Evolutionary conservation across 2,329 filamentous ascomycete genomes (phyloP), one percentile per base, ranked within the genome.

Genomic region (Claviceps spartinae): DNA sequence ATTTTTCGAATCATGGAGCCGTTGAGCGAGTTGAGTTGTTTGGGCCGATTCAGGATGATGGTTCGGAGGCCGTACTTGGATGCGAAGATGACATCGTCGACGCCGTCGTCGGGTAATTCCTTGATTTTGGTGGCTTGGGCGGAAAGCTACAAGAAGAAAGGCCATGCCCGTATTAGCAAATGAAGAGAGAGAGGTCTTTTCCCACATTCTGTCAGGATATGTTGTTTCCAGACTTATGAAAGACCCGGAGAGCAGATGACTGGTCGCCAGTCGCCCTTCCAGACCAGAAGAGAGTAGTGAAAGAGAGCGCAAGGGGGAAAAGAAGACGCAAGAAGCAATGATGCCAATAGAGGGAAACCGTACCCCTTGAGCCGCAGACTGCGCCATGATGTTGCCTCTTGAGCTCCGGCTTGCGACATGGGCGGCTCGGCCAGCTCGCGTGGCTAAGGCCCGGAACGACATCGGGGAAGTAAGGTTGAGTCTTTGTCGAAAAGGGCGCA

Each of bases 1-100:
- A 98, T 97, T 73, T 98, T 97, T 62, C 87, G 81, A 56, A 85
- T 86, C 94, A 98, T 98, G 53, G 90, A 96, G 50, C 77, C 86
- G 67, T 94, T 90, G 59, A 98, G 81, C 26, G 91, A 86, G 71
- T 98, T 97, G 66, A 89, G 78, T 73, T 96, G 95, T 64, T 79
- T 77, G 5, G 91, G 93, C 54, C 93, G 83, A 74, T 98, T 98
- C 60, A 98, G 85, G 72, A 95, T 86, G 63, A 98, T 83, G 60
- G 85, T 89, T 56, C 93, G 87, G 49, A 97, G 79, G 57, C 93
- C 93, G 69, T 93, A 95, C 61, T 85, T 77, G 64, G 82, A 88
- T 69, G 82, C 82, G 77, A 98, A 98, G 55, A 95, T 75, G 59
- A 98, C 93, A 79, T 98, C 93, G 65, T 95, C 83, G 56, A 83